Evolutionary conservation across 768 basidiomycete genomes (phyloP).

Genomic region (Mycena olivaceomarginata): DNA sequence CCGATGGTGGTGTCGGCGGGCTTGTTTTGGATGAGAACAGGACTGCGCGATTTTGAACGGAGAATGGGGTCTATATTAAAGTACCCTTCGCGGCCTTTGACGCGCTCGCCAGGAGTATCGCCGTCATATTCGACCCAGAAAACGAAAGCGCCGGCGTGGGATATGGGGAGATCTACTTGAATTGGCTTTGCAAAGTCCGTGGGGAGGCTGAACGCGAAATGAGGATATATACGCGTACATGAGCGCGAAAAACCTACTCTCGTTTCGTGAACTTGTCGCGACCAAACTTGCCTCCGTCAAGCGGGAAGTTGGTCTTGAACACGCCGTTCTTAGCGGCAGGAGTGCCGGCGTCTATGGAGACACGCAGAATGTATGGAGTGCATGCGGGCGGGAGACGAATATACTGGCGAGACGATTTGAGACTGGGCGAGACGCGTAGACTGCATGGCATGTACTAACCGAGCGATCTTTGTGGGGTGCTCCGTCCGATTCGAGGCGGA

Average conservation of each 20-base stretch:
- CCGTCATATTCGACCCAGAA: constrained; percentile 96
- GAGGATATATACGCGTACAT: constrained; percentile 45
- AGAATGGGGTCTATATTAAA: constrained; percentile 98
- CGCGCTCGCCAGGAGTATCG: constrained; percentile 71
- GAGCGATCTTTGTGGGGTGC: constrained; percentile 91
- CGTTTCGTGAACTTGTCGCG: constrained; percentile 85
- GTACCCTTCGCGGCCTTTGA: constrained; percentile 92
- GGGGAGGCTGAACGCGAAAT: constrained; percentile 75
- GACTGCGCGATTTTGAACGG: constrained; percentile 80
- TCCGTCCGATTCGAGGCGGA: constrained; percentile 92
- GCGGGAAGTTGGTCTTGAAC: constrained; percentile 97
- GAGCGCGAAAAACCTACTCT: constrained; percentile 70
- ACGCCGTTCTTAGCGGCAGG: constrained; percentile 93
- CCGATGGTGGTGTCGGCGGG: constrained; percentile 75
- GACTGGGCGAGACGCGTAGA: constrained; percentile 30
- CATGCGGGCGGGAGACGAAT: constrained; percentile 96
- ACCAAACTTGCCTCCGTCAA: constrained; percentile 92
- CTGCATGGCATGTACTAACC: constrained; percentile 59
- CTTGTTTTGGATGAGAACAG: constrained; percentile 78
- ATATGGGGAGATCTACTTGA: constrained; percentile 96
- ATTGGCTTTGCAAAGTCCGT: constrained; percentile 93
- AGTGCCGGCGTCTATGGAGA: constrained; percentile 94
- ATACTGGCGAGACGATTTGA: constrained; percentile 74
- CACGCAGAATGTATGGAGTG: constrained; percentile 92
- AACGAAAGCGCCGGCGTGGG: constrained; percentile 96